Conservation (phyloP, 805 yeast genomes). For the Yamadazyma takamatsuzukensis region DNA sequence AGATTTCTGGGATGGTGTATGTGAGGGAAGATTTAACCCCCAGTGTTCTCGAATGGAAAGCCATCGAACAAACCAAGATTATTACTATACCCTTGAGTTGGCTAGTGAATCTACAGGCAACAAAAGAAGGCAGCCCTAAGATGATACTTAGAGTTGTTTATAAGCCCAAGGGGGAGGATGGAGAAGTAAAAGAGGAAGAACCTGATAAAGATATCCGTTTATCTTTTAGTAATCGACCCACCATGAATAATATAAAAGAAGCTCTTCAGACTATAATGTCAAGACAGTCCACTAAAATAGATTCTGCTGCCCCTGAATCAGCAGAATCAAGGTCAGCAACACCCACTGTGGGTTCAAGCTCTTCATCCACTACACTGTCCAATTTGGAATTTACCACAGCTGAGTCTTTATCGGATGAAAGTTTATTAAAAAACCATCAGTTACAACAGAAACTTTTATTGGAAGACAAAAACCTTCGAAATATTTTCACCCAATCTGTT, state of each 20-base stretch:
- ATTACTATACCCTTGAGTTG: conserved; percentile 33
- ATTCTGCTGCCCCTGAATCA: conserved; percentile 15
- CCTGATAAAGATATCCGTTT: conserved; percentile 37
- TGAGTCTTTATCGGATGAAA: conserved; percentile 34
- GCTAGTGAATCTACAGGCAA: conserved; percentile 55
- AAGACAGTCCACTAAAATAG: conserved; percentile 53
- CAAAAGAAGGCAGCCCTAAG: conserved; percentile 62
- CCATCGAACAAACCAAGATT: conserved; percentile 34
- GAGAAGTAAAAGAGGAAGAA: conserved; percentile 27
- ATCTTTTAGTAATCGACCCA: conserved; percentile 65
- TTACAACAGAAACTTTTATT: conserved; percentile 75
- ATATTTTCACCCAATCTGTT: conserved; percentile 83
- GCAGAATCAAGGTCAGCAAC: conserved; percentile 7
- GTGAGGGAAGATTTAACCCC: conserved; percentile 42
- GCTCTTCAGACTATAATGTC: conserved; percentile 67
- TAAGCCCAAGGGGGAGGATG: no score
- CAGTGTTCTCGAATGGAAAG: conserved; percentile 39
- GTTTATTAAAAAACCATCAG: conserved; percentile 63
- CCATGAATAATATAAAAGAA: conserved; percentile 71
- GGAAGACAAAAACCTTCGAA: conserved; percentile 65
- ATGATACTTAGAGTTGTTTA: conserved; percentile 62
- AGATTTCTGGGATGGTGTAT: conserved; percentile 38
- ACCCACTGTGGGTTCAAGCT: conserved; percentile 13
- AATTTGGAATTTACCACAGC: conserved; percentile 18
- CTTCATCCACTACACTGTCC: neutral